Conservation (phyloP, 768 basidiomycete species). For the Fibroporia radiculosa region DNA sequence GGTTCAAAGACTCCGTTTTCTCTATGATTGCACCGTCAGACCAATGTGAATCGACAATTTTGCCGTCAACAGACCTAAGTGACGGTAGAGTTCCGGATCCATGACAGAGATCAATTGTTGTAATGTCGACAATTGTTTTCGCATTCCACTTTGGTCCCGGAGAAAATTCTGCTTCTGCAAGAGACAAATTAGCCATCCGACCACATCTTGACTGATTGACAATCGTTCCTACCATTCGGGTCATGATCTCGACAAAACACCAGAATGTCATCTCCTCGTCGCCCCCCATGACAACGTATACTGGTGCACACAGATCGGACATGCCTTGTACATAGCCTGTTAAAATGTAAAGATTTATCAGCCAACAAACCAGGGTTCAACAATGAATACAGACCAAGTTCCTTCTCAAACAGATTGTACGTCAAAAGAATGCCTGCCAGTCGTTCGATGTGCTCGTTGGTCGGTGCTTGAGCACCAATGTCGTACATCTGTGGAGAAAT, state of each 20-base stretch:
- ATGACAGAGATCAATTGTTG: slow-evolving; percentile 88
- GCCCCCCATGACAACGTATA: slow-evolving; percentile 86
- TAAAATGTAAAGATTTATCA: slow-evolving; percentile 17
- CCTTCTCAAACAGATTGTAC: slow-evolving; percentile 84
- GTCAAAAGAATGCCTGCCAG: slow-evolving; percentile 81
- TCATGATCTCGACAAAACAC: slow-evolving; percentile 94
- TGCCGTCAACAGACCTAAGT: slow-evolving; percentile 50
- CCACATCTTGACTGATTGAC: not conserved
- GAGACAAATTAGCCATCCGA: not conserved
- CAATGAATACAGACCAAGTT: slow-evolving; percentile 70
- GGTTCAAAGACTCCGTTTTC: slow-evolving; percentile 80
- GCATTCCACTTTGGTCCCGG: slow-evolving; percentile 97
- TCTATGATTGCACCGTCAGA: slow-evolving; percentile 34
- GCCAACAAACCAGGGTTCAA: too few relatives aligned
- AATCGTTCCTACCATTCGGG: slow-evolving; percentile 68
- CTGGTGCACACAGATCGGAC: slow-evolving; percentile 91
- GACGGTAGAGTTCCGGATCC: slow-evolving; percentile 93
- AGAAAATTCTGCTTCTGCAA: slow-evolving; percentile 87
- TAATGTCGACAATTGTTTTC: slow-evolving; percentile 80
- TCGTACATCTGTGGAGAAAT: slow-evolving; percentile 68
- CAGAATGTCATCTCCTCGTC: slow-evolving; percentile 92
- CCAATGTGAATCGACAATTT: not conserved
- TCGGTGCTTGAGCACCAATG: slow-evolving; percentile 81
- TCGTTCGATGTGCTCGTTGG: slow-evolving; percentile 89
- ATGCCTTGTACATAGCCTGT: slow-evolving; percentile 97